Evolutionary conservation across 2,329 filamentous ascomycete species (phyloP).

Genomic region (Xylariaceae sp.): DNA sequence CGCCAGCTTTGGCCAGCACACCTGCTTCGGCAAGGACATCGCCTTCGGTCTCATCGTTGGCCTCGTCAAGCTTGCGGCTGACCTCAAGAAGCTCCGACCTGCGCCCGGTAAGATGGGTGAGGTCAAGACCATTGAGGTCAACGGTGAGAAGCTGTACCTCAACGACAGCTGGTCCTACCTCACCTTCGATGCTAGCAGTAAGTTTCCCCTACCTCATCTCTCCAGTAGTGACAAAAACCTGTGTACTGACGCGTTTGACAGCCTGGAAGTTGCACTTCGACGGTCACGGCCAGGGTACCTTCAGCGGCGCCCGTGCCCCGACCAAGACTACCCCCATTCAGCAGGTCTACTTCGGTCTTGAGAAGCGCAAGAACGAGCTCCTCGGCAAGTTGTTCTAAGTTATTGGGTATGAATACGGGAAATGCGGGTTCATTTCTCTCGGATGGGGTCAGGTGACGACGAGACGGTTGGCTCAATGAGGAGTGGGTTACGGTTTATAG

Average conservation of each 20-base stretch:
- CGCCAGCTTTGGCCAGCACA: slow-evolving; percentile 44
- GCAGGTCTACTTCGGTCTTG: slow-evolving; percentile 33
- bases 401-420: background rate
- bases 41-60: slow-evolving; percentile 38
- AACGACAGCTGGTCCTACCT: slow-evolving; percentile 46
- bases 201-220: slow-evolving; percentile 21
- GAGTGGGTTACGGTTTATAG: background rate
- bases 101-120: slow-evolving; percentile 42
- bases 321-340: slow-evolving; percentile 25
- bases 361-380: slow-evolving; percentile 33
- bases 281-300: slow-evolving; percentile 34
- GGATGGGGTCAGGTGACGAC: background rate
- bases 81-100: slow-evolving; percentile 41
- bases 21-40: slow-evolving; percentile 40
- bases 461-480: background rate
- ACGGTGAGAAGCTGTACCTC: slow-evolving; percentile 39
- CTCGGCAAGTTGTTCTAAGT: slow-evolving; percentile 6
- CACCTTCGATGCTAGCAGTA: slow-evolving; percentile 42
- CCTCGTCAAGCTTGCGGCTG: slow-evolving; percentile 39
- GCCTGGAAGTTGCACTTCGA: slow-evolving; percentile 39
- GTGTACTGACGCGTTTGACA: slow-evolving; percentile 25
- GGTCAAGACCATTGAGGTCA: slow-evolving; percentile 41
- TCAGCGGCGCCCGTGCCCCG: slow-evolving; percentile 28
- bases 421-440: background rate
- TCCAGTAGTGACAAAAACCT: background rate